Base-by-base conservation (phyloP, 441 rosid species). In the Arabidopsis hybrid region DNA sequence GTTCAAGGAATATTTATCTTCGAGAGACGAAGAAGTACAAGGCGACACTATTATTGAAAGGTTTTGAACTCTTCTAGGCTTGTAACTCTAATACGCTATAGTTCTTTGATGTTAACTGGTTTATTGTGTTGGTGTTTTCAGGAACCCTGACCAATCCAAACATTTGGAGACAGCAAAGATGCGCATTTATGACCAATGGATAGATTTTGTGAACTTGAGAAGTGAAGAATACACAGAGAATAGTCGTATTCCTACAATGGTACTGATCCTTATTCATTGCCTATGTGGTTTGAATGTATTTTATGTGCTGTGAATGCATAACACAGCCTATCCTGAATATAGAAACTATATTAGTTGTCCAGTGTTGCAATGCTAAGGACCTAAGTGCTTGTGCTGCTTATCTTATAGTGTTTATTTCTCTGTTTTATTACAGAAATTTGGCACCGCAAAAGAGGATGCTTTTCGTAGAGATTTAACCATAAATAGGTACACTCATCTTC, bases 381-480 rank as follows among this genome's bases (percentile, higher is more conserved):
- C 1, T 49, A 32, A 17, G 11, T 32, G 65, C 14, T 67, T 50
- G 8, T 66, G 69, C 60, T 67, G 35, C 29, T 40, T 60, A 29
- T 65, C 72, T 59, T 51, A 46, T 49, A 45, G 40, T 55, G 46
- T 45, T 60, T 47, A 32, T 69, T 31, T 63, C 12, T 29, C 40
- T 77, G 46, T 26, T 64, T 78, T 69, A 31, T 51, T 78, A 64
- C 81, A 94, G 99, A 86, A 80, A 81, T 95, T 95, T 84, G 99
- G 99, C 70, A 88, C 98, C 10, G 88, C 99, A 13, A 70, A 92
- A 85, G 89, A 92, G 83, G 99, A 95, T 84, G 99, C 99, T n/a
- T 88, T 77, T 75, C 80, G 99, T 85, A 88, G 98, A 81, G 98
- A 95, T 77, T 83, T 92, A 69, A 95, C 99, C 29, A 95, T 95